These are phyloP conservation scores for Echinosophora koreensis DNA, from an alignment of 306 rosid species.

Conservation along the genomic window DNA sequence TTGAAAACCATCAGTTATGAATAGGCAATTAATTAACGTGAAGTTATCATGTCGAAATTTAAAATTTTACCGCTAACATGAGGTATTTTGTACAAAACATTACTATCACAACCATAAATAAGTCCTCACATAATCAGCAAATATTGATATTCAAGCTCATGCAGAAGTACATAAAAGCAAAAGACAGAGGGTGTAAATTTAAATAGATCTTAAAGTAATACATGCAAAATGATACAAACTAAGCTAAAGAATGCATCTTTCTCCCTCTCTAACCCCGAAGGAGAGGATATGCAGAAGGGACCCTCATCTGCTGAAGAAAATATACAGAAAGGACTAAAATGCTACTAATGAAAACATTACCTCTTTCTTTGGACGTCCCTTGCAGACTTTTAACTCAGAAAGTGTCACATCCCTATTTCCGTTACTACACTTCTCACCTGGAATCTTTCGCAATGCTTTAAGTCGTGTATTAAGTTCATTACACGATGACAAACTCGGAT, in stretches of 20 bases:
- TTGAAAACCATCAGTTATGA: background rate
- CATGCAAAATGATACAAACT: background rate
- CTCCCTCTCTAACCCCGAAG: background rate
- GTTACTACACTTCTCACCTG: constrained; percentile 53
- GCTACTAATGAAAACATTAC: constrained; percentile 45
- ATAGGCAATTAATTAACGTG: constrained; percentile 2
- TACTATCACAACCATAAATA: constrained; percentile 21
- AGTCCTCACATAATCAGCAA: constrained; percentile 4
- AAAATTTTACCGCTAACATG: background rate
- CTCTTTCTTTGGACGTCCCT: constrained; percentile 69
- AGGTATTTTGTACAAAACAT: constrained; percentile 1
- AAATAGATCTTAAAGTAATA: constrained; percentile 12
- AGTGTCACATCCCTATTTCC: constrained; percentile 56
- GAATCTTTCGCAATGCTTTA: constrained; percentile 57
- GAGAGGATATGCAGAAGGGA: background rate
- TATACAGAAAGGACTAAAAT: constrained; percentile 8
- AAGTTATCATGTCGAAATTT: constrained; percentile 7
- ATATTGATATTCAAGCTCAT: constrained; percentile 30
- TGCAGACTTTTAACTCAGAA: constrained; percentile 56
- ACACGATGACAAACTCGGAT: constrained; percentile 44
- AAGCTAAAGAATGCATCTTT: background rate
- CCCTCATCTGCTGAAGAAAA: constrained; percentile 21
- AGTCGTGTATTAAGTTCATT: constrained; percentile 52
- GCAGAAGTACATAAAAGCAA: constrained; percentile 18
- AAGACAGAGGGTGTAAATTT: constrained; percentile 4